Evolutionary conservation across 352 stramenopile species (phyloP).

Genomic region (Globisporangium lucens): DNA sequence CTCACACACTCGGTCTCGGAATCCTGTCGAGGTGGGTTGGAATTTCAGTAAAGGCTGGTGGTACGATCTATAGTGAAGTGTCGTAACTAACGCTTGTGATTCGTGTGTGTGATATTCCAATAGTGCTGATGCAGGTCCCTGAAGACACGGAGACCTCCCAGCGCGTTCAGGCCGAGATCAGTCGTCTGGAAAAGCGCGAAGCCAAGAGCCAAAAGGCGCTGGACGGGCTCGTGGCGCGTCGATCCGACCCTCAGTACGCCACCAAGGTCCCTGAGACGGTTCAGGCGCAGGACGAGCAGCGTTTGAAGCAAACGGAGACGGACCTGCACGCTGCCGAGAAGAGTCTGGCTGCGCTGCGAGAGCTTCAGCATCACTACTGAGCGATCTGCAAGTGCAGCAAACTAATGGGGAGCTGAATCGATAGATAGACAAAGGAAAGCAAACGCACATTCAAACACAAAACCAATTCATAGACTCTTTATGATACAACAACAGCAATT

Average conservation of each 20-base stretch:
- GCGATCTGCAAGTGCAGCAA: neutral
- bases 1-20: slow-evolving; percentile 57
- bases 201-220: slow-evolving; percentile 50
- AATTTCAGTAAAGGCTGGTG: neutral
- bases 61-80: neutral
- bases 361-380: slow-evolving; percentile 61
- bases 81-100: neutral
- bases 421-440: slow-evolving; percentile 6
- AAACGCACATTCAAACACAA: slow-evolving; percentile 3
- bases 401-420: neutral
- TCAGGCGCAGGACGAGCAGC: slow-evolving; percentile 55
- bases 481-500: neutral
- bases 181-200: slow-evolving; percentile 58
- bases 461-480: neutral
- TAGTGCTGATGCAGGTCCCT: slow-evolving; percentile 66
- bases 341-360: slow-evolving; percentile 47
- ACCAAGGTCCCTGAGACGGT: slow-evolving; percentile 65
- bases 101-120: slow-evolving; percentile 3
- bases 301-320: slow-evolving; percentile 51
- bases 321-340: slow-evolving; percentile 49
- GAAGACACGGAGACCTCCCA: slow-evolving; percentile 63
- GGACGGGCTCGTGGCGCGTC: slow-evolving; percentile 40
- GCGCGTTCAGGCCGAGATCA: slow-evolving; percentile 59
- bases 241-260: slow-evolving; percentile 45
- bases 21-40: slow-evolving; percentile 43